phyloP scores from a whole-genome alignment of 2,329 filamentous ascomycete species.

The Talaromyces sp. region DNA sequence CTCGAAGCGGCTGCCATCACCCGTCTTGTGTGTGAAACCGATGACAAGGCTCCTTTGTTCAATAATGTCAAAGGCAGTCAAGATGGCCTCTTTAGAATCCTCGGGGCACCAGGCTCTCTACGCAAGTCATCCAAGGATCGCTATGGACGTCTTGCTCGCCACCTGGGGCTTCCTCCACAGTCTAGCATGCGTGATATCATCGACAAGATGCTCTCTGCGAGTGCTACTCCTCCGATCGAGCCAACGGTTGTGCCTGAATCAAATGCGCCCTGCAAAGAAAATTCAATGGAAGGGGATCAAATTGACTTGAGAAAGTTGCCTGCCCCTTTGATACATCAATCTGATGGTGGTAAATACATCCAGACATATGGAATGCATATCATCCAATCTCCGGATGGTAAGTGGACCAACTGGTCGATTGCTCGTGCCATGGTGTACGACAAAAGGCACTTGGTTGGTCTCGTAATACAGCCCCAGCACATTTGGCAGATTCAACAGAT shows the following conservation, averaged over 20 bases:
- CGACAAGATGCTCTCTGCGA: constrained; percentile 40
- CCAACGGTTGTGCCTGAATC: constrained; percentile 23
- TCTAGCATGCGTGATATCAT: constrained; percentile 36
- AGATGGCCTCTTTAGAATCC: constrained; percentile 46
- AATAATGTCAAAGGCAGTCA: constrained; percentile 47
- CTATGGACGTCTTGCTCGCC: constrained; percentile 41
- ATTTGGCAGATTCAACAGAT: constrained; percentile 43
- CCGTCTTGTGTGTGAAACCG: constrained; percentile 41
- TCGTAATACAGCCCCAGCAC: constrained; percentile 46
- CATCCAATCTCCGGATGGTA: constrained; percentile 41
- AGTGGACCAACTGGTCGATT: constrained; percentile 43
- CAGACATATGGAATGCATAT: constrained; percentile 50
- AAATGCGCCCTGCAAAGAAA: constrained; percentile 42
- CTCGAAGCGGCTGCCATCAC: constrained; percentile 48
- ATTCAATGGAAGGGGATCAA: constrained; percentile 32
- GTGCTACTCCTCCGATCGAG: constrained; percentile 24
- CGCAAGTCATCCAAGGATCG: constrained; percentile 25
- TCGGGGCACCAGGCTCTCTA: constrained; percentile 42
- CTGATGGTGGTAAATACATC: constrained; percentile 48
- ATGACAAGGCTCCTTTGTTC: constrained; percentile 49
- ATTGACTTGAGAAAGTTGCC: constrained; percentile 44
- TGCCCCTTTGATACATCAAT: constrained; percentile 39
- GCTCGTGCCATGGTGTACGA: constrained; percentile 16
- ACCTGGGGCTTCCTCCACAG: constrained; percentile 38
- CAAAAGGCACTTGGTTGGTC: constrained; percentile 19